Base-by-base conservation (phyloP, 495 filamentous ascomycete species). In the Penicillium taxi region DNA sequence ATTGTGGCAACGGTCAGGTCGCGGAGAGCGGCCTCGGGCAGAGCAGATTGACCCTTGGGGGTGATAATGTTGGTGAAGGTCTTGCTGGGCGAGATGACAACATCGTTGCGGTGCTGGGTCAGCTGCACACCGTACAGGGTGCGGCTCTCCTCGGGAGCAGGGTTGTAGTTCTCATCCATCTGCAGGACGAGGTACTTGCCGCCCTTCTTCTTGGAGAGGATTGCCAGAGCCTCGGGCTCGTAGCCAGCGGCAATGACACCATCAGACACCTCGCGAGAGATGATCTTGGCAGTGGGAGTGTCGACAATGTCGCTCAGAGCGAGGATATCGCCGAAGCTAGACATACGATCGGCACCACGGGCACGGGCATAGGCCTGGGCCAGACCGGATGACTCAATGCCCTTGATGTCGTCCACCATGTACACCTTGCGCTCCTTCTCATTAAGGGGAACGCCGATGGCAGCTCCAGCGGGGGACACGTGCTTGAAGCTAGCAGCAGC, bases 401-500 rank as follows among this genome's bases (percentile, higher is more conserved):
- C 86, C 35, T 81, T 77, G 52, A 98, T 90, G 58, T 96, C 93
- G 43, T 94, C 86, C 19, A 96, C 93, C 77, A 98, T 94, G 69
- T 91, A 96, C 18, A 96, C 90, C 69, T 93, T 89, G 66, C 82
- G 78, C 72, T 98, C 91, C 35, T 82, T 80, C 34, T 86, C 78
- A 41, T 64, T 86, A 48, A 98, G 72, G 23, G 84, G 84, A 15
- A 88, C 73, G 43, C 89, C 91, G 53, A 98, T 87, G 37, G 91
- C 91, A 31, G 91, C 91, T 47, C 91, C 91, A 25, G 91, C 91
- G 6, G 91, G 91, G 4, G 93, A 96, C 25, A 96, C 91, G 57
- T 96, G 93, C 75, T 98, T 98, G 81, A 98, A 98, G 60, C 85
- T 93, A 32, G 91, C 90, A 13, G 91, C 93, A 17, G 91, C 91